Evolutionary conservation across 371 early-diverging fungal genomes (phyloP).

Genomic region (Lichtheimia ornata): DNA sequence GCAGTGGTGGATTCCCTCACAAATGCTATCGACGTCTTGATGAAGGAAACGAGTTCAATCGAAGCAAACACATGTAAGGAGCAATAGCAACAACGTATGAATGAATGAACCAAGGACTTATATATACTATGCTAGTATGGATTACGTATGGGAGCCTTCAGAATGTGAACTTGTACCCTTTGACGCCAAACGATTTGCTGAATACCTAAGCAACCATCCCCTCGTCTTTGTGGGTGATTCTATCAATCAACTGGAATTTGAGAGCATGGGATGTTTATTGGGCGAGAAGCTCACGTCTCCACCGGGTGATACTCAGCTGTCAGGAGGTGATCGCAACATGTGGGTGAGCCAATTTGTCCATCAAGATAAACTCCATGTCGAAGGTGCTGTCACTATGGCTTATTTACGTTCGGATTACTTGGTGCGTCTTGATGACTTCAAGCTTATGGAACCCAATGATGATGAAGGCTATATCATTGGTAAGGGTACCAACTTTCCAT

Average conservation of each 20-base stretch:
- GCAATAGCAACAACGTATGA: not conserved
- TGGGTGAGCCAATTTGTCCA: slow-evolving; percentile 25
- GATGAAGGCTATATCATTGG: slow-evolving; percentile 36
- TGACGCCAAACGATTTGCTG: slow-evolving; percentile 23
- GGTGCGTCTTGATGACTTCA: slow-evolving; percentile 42
- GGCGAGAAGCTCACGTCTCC: slow-evolving; percentile 27
- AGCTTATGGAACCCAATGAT: slow-evolving; percentile 39
- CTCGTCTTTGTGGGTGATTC: slow-evolving; percentile 48
- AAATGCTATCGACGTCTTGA: slow-evolving; percentile 38
- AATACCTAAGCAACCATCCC: slow-evolving; percentile 36
- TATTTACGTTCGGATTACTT: slow-evolving; percentile 49
- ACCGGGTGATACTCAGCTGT: slow-evolving; percentile 16
- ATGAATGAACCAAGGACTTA: not conserved
- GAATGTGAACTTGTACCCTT: slow-evolving; percentile 30
- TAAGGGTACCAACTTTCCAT: slow-evolving; percentile 46
- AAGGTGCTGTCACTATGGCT: slow-evolving; percentile 32
- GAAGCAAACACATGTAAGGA: slow-evolving; percentile 34
- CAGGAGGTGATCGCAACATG: slow-evolving; percentile 35
- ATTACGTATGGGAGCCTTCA: slow-evolving; percentile 42
- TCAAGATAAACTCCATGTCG: slow-evolving; percentile 15
- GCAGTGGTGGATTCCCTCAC: slow-evolving; percentile 42
- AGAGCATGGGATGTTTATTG: slow-evolving; percentile 41
- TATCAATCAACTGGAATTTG: slow-evolving; percentile 49
- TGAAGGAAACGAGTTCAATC: slow-evolving; percentile 25
- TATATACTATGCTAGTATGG: slow-evolving; percentile 23